phyloP scores from a whole-genome alignment of 1,284 basidiomycete species.

The Schizophyllum amplum region DNA sequence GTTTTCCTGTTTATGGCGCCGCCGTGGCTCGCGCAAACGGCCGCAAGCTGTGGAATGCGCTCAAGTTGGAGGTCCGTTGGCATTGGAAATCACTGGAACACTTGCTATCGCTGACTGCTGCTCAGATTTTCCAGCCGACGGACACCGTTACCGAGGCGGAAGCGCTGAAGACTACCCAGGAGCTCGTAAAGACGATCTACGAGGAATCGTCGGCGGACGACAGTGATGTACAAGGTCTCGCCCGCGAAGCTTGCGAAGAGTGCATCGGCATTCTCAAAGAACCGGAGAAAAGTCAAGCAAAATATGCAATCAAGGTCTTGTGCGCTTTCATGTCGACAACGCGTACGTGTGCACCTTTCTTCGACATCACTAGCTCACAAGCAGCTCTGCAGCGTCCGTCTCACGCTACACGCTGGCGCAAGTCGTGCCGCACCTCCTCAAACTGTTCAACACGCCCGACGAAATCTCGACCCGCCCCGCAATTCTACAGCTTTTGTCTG shows the following conservation, averaged over 20 bases:
- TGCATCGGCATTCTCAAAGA: slow-evolving; percentile 74
- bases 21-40: slow-evolving; percentile 53
- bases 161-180: slow-evolving; percentile 63
- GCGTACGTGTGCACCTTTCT: slow-evolving; percentile 47
- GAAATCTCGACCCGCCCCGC: slow-evolving; percentile 71
- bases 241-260: slow-evolving; percentile 70
- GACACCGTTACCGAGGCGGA: slow-evolving; percentile 66
- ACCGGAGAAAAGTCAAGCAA: slow-evolving; percentile 88
- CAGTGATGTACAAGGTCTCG: slow-evolving; percentile 49
- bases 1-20: slow-evolving; percentile 79
- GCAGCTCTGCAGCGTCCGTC: slow-evolving; percentile 48
- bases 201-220: slow-evolving; percentile 25
- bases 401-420: slow-evolving; percentile 61
- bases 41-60: slow-evolving; percentile 75
- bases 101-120: slow-evolving; percentile 2
- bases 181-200: slow-evolving; percentile 70
- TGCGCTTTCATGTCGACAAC: slow-evolving; percentile 70
- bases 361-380: slow-evolving; percentile 8
- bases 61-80: slow-evolving; percentile 74
- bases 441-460: slow-evolving; percentile 70
- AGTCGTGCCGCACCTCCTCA: slow-evolving; percentile 66
- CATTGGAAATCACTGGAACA: background rate
- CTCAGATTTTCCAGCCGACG: slow-evolving; percentile 84
- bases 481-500: slow-evolving; percentile 53
- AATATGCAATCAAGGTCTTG: slow-evolving; percentile 76